Evolutionary conservation across 371 early-diverging fungal genomes (phyloP).

Genomic region (Mucor velutinosus): DNA sequence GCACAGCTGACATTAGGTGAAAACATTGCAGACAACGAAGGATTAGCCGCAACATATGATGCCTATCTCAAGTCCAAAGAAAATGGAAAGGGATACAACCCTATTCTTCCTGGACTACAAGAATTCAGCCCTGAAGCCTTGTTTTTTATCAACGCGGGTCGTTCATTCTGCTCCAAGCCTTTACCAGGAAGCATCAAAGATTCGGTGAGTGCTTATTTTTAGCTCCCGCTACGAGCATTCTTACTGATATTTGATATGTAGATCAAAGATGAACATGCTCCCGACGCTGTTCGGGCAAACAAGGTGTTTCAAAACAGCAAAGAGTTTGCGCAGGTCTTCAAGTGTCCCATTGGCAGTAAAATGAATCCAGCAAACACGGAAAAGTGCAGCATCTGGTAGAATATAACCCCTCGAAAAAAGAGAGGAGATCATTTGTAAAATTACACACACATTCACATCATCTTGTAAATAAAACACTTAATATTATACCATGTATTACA

Average conservation of each 20-base stretch:
- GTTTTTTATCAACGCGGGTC: conserved; percentile 50
- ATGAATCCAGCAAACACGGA: conserved; percentile 44
- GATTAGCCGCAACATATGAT: conserved; percentile 45
- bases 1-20: conserved; percentile 61
- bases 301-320: conserved; percentile 55
- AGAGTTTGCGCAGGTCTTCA: conserved; percentile 59
- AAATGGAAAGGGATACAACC: conserved; percentile 29
- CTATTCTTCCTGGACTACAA: conserved; percentile 25
- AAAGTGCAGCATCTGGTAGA: conserved; percentile 49
- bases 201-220: conserved; percentile 14
- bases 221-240: background rate
- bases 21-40: conserved; percentile 82
- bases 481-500: background rate
- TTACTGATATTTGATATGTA: conserved; percentile 4
- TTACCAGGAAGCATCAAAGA: conserved; percentile 27
- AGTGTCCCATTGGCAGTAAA: conserved; percentile 46
- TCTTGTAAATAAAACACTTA: background rate
- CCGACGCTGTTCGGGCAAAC: conserved; percentile 52
- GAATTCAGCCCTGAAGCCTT: conserved; percentile 39
- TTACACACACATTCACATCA: background rate
- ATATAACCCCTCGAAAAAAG: background rate
- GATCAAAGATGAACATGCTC: conserved; percentile 52
- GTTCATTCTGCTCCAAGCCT: conserved; percentile 41
- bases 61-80: conserved; percentile 40
- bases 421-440: background rate